Percentiles rank a stretch among this genome's conserved stretches.
Conservation (phyloP, 495 filamentous ascomycete species). For the Neurospora africana region DNA sequence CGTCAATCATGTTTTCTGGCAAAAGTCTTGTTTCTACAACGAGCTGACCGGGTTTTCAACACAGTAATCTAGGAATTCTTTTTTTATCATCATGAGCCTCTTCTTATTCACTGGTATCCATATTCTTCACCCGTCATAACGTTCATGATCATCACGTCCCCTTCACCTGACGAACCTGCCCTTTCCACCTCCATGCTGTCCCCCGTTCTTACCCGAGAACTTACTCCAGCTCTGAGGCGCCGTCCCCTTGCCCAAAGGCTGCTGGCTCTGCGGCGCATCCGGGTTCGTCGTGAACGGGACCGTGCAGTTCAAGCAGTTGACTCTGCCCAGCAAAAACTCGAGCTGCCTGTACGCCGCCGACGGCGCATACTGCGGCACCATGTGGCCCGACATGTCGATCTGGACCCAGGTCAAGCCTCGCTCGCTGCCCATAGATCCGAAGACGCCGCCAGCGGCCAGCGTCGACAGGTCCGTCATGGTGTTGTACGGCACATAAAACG, state of each 20-base stretch:
- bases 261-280: conserved; percentile 9
- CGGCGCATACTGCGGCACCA: conserved; percentile 55
- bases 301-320: conserved; percentile 29
- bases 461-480: conserved; percentile 24
- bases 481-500: conserved; percentile 58
- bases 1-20: too few species aligned
- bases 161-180: background rate
- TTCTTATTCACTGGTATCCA: background rate
- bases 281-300: conserved; percentile 20
- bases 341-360: conserved; percentile 55
- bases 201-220: background rate
- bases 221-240: conserved; percentile 21
- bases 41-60: background rate
- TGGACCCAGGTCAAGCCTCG: conserved; percentile 58
- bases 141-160: background rate
- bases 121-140: background rate
- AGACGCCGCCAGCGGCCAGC: conserved; percentile 41
- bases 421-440: conserved; percentile 55
- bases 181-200: background rate
- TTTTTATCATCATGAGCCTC: background rate
- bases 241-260: conserved; percentile 18
- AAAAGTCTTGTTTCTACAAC: background rate
- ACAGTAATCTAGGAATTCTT: background rate
- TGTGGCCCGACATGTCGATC: conserved; percentile 51
- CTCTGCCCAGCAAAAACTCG: conserved; percentile 55